Evolutionary conservation across 2,329 filamentous ascomycete species (phyloP).

Genomic region (Diaporthe sp.): DNA sequence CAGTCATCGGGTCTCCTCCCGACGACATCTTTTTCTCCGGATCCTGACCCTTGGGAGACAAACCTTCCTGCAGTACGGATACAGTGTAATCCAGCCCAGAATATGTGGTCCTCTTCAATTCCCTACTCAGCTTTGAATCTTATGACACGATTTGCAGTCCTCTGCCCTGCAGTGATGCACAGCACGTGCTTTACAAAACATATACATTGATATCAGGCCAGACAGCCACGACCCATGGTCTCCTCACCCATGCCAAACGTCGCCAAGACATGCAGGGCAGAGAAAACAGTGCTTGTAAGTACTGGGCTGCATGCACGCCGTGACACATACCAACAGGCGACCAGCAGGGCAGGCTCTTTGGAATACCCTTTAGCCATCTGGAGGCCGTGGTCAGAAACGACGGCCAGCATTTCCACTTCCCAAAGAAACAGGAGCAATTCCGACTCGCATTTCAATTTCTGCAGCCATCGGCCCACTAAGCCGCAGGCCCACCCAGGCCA

Average conservation of each 20-base stretch:
- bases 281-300: neutral
- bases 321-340: neutral
- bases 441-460: slow-evolving; percentile 27
- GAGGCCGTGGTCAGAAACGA: neutral
- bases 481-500: neutral
- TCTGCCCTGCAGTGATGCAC: neutral
- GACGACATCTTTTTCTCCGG: neutral
- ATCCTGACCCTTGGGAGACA: neutral
- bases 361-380: neutral
- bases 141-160: neutral
- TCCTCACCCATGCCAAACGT: neutral
- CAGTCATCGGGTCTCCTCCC: slow-evolving; percentile 12
- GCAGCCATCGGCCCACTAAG: slow-evolving; percentile 31
- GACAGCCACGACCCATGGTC: neutral
- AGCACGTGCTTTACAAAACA: too few species aligned
- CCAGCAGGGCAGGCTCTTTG: neutral
- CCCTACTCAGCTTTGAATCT: neutral
- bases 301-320: neutral
- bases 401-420: neutral
- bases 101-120: neutral
- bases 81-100: neutral
- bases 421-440: slow-evolving; percentile 8
- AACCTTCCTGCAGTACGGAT: neutral
- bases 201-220: neutral
- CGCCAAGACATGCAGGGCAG: slow-evolving; percentile 20